Conservation (phyloP, 257 asterid species). For the Nemophila menziesii region DNA sequence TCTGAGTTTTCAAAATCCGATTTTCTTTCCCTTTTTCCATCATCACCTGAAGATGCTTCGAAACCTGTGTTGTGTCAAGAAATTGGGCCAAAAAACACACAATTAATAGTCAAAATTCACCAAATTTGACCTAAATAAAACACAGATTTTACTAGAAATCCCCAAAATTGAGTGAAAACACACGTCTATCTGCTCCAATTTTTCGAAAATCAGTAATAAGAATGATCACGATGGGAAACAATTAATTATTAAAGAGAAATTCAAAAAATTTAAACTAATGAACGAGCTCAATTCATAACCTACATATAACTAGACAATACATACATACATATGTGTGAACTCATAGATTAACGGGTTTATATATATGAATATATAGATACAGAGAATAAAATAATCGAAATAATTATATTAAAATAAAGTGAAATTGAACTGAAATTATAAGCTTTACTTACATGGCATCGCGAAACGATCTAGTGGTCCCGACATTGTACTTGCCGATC, state of each 20-base stretch:
- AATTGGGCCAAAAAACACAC: not conserved
- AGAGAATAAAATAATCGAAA: not conserved
- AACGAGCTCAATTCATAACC: not conserved
- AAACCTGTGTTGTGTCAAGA: conserved; percentile 37
- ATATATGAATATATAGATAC: not conserved
- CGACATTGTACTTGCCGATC: conserved; percentile 15
- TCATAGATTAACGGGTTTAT: not conserved
- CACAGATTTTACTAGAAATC: too few species aligned
- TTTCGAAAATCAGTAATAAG: not conserved
- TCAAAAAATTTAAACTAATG: too few species aligned
- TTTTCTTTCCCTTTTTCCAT: conserved; percentile 75
- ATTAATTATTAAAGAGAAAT: not conserved
- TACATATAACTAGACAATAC: too few species aligned
- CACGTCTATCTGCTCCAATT: not conserved
- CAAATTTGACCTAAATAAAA: too few species aligned
- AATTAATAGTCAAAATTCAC: not conserved
- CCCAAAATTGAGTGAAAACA: not conserved
- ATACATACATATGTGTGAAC: not conserved
- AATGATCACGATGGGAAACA: not conserved
- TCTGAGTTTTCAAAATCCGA: conserved; percentile 83
- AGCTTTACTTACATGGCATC: conserved; percentile 24
- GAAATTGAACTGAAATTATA: not conserved
- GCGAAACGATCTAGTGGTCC: conserved; percentile 33
- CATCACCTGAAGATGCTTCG: conserved; percentile 69
- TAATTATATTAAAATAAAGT: conserved; percentile 1